Evolutionary conservation across 352 stramenopile genomes (phyloP).

Genomic region (Thraustotheca clavata): DNA sequence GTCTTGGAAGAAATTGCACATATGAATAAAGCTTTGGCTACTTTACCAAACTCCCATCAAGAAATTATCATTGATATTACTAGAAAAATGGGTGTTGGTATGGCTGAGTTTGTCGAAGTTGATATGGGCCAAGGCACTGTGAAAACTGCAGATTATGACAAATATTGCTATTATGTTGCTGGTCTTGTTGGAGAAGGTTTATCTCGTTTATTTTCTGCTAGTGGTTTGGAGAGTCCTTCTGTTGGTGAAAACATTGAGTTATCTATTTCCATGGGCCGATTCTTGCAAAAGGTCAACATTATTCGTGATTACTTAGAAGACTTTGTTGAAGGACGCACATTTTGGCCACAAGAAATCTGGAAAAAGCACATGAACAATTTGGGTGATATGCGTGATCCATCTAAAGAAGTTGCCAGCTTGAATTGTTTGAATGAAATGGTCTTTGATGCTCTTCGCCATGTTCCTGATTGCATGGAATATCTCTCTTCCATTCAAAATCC

Average conservation of each 20-base stretch:
- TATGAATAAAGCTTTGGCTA: slow-evolving; percentile 19
- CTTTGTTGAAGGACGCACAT: slow-evolving; percentile 87
- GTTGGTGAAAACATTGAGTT: slow-evolving; percentile 33
- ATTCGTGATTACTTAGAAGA: slow-evolving; percentile 93
- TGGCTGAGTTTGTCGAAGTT: slow-evolving; percentile 87
- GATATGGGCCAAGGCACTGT: slow-evolving; percentile 85
- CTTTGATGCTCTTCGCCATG: slow-evolving; percentile 82
- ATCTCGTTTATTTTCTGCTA: slow-evolving; percentile 65
- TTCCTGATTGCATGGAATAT: slow-evolving; percentile 85
- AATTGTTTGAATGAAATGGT: slow-evolving; percentile 88
- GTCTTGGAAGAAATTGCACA: slow-evolving; percentile 21
- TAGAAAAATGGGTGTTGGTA: slow-evolving; percentile 80
- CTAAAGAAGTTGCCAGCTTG: slow-evolving; percentile 28
- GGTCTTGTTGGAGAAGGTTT: slow-evolving; percentile 88
- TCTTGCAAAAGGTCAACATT: slow-evolving; percentile 94
- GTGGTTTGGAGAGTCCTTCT: slow-evolving; percentile 52
- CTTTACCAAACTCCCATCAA: slow-evolving; percentile 22
- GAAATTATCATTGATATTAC: slow-evolving; percentile 86
- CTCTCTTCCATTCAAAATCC: slow-evolving; percentile 59
- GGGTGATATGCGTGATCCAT: slow-evolving; percentile 24
- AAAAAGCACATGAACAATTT: slow-evolving; percentile 55
- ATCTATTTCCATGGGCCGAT: slow-evolving; percentile 85
- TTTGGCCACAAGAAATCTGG: slow-evolving; percentile 88
- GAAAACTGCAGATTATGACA: slow-evolving; percentile 77
- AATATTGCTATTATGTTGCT: slow-evolving; percentile 90